Conservation (phyloP, 768 basidiomycete species). For the Boletales sp. region DNA sequence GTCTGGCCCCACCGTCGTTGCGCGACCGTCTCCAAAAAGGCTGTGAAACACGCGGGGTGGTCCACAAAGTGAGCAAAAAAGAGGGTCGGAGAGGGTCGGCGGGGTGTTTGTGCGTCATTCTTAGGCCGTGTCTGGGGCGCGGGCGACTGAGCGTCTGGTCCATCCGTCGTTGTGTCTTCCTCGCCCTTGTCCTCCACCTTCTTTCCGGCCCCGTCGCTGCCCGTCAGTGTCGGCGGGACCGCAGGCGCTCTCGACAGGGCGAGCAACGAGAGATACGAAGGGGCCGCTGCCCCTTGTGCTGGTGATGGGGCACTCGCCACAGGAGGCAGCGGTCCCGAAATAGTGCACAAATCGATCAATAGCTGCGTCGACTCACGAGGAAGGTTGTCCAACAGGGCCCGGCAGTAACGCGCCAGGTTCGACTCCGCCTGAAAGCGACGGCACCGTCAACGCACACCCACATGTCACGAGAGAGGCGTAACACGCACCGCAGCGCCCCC, state of each 20-base stretch:
- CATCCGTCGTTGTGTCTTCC: constrained; percentile 21
- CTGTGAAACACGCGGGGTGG: constrained; percentile 77
- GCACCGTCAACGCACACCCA: not conserved
- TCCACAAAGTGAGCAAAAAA: constrained; percentile 96
- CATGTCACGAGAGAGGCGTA: too few species aligned
- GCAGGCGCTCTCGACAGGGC: constrained; percentile 58
- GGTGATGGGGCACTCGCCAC: constrained; percentile 18
- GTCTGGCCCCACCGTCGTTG: constrained; percentile 74
- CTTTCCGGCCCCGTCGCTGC: constrained; percentile 20
- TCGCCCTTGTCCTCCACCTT: constrained; percentile 14
- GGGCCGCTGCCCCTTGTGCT: constrained; percentile 31
- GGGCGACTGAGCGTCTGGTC: constrained; percentile 21
- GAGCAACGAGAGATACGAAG: constrained; percentile 79
- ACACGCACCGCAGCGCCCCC: constrained; percentile 73
- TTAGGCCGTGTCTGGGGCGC: constrained; percentile 9
- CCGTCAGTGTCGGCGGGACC: constrained; percentile 40
- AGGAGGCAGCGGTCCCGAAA: constrained; percentile 46
- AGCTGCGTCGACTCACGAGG: constrained; percentile 89
- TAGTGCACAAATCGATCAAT: constrained; percentile 88
- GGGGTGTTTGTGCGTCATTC: constrained; percentile 24
- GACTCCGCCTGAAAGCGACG: constrained; percentile 66
- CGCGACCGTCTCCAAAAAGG: constrained; percentile 88
- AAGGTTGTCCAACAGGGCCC: constrained; percentile 75
- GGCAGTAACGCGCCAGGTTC: constrained; percentile 84
- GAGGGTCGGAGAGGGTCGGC: constrained; percentile 71